Percentiles rank a stretch among this genome's conserved stretches.
Evolutionary conservation across 352 stramenopile species (phyloP).

Genomic region (Phytophthora ramorum): DNA sequence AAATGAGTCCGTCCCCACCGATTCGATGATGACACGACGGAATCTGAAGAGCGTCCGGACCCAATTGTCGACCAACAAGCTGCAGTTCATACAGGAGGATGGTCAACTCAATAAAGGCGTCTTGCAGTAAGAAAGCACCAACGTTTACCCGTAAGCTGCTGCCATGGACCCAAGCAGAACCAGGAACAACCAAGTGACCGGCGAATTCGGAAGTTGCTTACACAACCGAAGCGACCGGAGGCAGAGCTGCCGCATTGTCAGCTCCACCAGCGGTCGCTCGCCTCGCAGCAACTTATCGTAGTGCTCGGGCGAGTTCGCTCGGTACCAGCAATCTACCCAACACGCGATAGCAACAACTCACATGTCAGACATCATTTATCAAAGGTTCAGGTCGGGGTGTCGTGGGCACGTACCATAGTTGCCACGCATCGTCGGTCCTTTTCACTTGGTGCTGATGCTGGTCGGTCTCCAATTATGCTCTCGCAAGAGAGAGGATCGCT

Average conservation of each 20-base stretch:
- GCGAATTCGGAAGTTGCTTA: constrained; percentile 85
- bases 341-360: neutral
- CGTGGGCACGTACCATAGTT: constrained; percentile 29
- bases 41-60: constrained; percentile 73
- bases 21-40: constrained; percentile 62
- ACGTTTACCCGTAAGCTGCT: constrained; percentile 68
- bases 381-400: neutral
- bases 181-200: constrained; percentile 86
- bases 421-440: constrained; percentile 23
- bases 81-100: constrained; percentile 19
- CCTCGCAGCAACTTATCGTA: constrained; percentile 75
- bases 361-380: neutral
- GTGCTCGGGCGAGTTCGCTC: constrained; percentile 69
- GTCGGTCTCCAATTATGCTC: neutral
- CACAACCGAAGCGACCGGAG: constrained; percentile 71
- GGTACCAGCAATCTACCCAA: constrained; percentile 71
- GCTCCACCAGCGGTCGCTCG: constrained; percentile 58
- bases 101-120: neutral
- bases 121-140: neutral
- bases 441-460: neutral
- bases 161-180: constrained; percentile 65
- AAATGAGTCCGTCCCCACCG: constrained; percentile 66
- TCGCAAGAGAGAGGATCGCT: neutral
- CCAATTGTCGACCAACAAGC: constrained; percentile 78
- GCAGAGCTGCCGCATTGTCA: constrained; percentile 77